Conservation (phyloP, 225 moss, liverwort and hornwort genomes). For the Bryoerythrophyllum caledonicum region DNA sequence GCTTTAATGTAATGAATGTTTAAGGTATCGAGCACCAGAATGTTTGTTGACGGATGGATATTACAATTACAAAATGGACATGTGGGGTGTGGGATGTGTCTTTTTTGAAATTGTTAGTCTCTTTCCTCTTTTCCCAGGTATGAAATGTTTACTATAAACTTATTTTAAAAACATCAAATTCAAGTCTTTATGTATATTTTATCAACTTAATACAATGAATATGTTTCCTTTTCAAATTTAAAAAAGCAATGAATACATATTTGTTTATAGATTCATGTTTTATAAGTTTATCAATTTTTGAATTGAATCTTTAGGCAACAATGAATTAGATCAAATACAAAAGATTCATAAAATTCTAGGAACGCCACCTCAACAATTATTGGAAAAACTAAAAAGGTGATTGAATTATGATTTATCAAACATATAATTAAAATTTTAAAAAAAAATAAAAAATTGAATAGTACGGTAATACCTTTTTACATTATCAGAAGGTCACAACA, state of each 20-base stretch:
- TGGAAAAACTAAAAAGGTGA: slow-evolving; percentile 96
- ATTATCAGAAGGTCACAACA: slow-evolving; percentile 86
- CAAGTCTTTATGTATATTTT: too few relatives aligned
- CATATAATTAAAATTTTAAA: too few relatives aligned
- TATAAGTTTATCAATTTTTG: neutral
- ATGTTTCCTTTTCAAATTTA: too few relatives aligned
- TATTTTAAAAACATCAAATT: rapidly evolving
- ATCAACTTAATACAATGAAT: too few relatives aligned
- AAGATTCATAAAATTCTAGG: slow-evolving; percentile 98
- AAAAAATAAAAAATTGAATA: neutral
- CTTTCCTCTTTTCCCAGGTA: slow-evolving; percentile 98
- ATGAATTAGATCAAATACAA: slow-evolving; percentile 93
- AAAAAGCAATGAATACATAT: rapidly evolving
- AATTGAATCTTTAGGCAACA: slow-evolving; percentile 60
- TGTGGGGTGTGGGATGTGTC: slow-evolving; percentile 99
- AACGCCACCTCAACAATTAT: slow-evolving; percentile 83
- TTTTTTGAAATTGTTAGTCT: slow-evolving; percentile 99
- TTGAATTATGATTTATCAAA: too few relatives aligned
- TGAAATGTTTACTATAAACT: rapidly evolving
- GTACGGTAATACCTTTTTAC: neutral
- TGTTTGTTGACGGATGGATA: slow-evolving; percentile 95
- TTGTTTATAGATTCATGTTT: neutral
- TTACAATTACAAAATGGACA: slow-evolving; percentile 99
- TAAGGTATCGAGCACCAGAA: slow-evolving; percentile 96
- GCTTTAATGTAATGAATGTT: slow-evolving; percentile 6